Percentiles rank a stretch among this genome's conserved stretches.
phyloP scores from a whole-genome alignment of 1,284 basidiomycete genomes.

The Sparassis latifolia region DNA sequence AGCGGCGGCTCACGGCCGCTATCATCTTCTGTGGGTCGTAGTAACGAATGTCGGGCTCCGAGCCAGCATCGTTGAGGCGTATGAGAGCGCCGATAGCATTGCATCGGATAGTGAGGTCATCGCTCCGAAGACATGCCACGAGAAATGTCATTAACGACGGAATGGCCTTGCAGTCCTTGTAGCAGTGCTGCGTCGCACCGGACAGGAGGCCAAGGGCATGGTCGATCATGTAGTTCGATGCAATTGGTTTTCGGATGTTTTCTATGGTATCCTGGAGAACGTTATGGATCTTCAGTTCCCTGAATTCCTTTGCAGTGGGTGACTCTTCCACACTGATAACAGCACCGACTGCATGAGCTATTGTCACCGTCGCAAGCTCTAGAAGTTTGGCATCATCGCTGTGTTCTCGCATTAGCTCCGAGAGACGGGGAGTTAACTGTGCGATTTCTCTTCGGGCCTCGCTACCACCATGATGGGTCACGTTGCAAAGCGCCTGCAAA shows the following conservation, averaged over 20 bases:
- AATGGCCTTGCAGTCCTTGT: constrained; percentile 35
- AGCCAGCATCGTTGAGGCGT: constrained; percentile 36
- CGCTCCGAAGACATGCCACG: constrained; percentile 46
- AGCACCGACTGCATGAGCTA: constrained; percentile 46
- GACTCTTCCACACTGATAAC: constrained; percentile 37
- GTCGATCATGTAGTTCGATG: constrained; percentile 36
- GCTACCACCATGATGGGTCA: constrained; percentile 56
- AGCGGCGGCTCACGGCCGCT: constrained; percentile 29
- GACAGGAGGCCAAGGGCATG: constrained; percentile 46
- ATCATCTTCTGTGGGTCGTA: constrained; percentile 41
- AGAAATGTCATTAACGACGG: constrained; percentile 41
- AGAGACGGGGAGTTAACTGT: constrained; percentile 31
- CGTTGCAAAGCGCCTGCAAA: constrained; percentile 45
- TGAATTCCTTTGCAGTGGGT: constrained; percentile 29
- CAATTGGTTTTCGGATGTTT: constrained; percentile 38
- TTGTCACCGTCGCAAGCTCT: constrained; percentile 44
- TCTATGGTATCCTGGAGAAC: constrained; percentile 38
- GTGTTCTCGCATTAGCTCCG: constrained; percentile 39
- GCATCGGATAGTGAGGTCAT: constrained; percentile 44
- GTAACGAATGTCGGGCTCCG: constrained; percentile 36
- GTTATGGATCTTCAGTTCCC: constrained; percentile 36
- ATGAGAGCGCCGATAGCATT: constrained; percentile 45
- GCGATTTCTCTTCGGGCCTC: constrained; percentile 46
- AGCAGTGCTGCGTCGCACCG: constrained; percentile 35
- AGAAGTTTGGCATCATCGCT: constrained; percentile 43